phyloP scores from a whole-genome alignment of 345 rosid genomes.

The Combretum micranthum region DNA sequence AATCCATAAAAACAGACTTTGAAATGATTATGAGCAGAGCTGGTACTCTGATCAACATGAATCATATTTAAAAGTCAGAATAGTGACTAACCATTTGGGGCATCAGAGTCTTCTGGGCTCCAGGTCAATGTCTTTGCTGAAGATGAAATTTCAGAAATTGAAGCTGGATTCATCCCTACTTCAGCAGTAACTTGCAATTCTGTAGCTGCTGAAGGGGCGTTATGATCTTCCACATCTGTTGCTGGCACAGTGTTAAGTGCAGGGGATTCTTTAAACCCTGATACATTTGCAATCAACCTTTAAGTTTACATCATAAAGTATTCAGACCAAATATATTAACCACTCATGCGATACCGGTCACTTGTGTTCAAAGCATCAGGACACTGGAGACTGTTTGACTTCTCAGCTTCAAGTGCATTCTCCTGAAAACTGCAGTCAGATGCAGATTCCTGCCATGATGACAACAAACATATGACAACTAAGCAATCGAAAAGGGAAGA shows the following conservation, averaged over 20 bases:
- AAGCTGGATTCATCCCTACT: conserved; percentile 21
- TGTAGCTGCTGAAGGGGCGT: conserved; percentile 15
- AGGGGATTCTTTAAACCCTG: conserved; percentile 44
- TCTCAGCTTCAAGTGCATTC: conserved; percentile 47
- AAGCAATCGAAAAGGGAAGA: too few relatives aligned
- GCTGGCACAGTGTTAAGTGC: conserved; percentile 24
- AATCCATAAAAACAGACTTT: too few relatives aligned
- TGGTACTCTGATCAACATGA: neutral
- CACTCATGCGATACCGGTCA: conserved; percentile 40
- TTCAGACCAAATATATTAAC: conserved; percentile 6
- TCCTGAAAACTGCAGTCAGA: conserved; percentile 49
- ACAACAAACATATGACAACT: neutral
- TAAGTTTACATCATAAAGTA: conserved; percentile 11
- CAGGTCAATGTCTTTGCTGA: conserved; percentile 31
- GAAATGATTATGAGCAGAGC: too few relatives aligned
- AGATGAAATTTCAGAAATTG: conserved; percentile 25
- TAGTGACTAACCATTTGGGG: conserved; percentile 65
- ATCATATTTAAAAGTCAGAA: neutral
- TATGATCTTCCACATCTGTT: conserved; percentile 31
- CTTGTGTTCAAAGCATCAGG: conserved; percentile 26
- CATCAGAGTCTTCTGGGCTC: conserved; percentile 53
- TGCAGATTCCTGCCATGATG: conserved; percentile 40
- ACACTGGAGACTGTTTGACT: conserved; percentile 27
- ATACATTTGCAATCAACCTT: conserved; percentile 15
- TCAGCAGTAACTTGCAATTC: conserved; percentile 26